Base-by-base conservation (phyloP, 441 rosid species). In the Bruguiera hainesii region DNA sequence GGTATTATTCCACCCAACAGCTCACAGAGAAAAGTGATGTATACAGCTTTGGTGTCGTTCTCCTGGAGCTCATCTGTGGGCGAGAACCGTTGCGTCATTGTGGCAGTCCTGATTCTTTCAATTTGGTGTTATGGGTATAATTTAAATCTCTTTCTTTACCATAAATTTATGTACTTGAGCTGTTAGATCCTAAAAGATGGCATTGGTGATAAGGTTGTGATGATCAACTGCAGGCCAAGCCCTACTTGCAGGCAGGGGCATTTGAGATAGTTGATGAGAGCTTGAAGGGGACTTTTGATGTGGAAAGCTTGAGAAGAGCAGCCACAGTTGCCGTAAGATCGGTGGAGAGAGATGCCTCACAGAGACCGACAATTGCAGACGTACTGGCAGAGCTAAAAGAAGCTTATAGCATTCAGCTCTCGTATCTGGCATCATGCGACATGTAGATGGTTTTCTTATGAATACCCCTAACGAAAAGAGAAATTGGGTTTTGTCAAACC, bases 1-100 rank as follows among this genome's bases (percentile, higher is more conserved):
- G 97, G 73, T 90, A 93, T 60, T 91, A 90, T 71, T 84, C 98
- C 63, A 91, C 96, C 65, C 85, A 85, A 60, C 96, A 88, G 75
- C 85, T 93, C 56, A 94, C 98, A 2, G 97, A 94, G 84, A 94
- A 88, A 76, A 94, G 97, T 46, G 97, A 93, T 46, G 82, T 94
- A 69, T 93, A 93, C 67, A 89, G 98, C 84, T 89, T 94, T 28
- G 98, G 98, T n/a, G 96, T 89, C 59, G 97, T 91, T 77, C 83
- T 94, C 61, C 63, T 91, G 62, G 96, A 93, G 82, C 93, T 93
- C 70, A 93, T 93, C 67, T 93, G 97, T 53, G 98, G 97, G 65
- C 73, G 96, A 70, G 97, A 93, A 46, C 98, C 96, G 1, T 74
- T 93, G 73, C 88, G 76, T 56, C 97, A 83, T 56, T 79, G 79